phyloP scores from a whole-genome alignment of 371 early-diverging fungal species.

The Rhizomucor pusillus region DNA sequence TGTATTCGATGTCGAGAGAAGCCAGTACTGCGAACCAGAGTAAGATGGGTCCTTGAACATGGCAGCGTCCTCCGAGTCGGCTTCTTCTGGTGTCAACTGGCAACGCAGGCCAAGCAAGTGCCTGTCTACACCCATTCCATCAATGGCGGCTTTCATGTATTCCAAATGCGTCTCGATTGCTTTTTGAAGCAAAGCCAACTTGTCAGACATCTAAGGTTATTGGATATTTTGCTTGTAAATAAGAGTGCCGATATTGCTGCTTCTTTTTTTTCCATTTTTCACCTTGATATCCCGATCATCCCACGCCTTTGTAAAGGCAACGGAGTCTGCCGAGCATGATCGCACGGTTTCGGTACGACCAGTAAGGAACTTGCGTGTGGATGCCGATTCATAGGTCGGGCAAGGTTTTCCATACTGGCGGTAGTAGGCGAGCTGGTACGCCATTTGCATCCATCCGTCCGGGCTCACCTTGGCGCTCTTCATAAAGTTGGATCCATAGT shows the following conservation, averaged over 20 bases:
- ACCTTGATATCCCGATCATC: constrained; percentile 49
- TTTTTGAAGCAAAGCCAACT: constrained; percentile 51
- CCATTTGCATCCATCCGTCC: constrained; percentile 90
- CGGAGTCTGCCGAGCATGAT: constrained; percentile 60
- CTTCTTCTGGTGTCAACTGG: constrained; percentile 77
- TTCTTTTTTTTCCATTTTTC: constrained; percentile 2
- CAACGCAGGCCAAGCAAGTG: constrained; percentile 81
- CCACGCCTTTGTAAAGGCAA: constrained; percentile 71
- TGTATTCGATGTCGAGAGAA: constrained; percentile 80
- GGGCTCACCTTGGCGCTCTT: constrained; percentile 73
- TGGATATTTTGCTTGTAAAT: too few relatives aligned
- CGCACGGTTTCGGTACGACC: constrained; percentile 91
- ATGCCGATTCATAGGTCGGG: constrained; percentile 85
- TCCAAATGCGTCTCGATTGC: constrained; percentile 70
- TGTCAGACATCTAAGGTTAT: constrained; percentile 45
- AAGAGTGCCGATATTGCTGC: not conserved
- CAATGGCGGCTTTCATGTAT: constrained; percentile 63
- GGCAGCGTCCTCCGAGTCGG: constrained; percentile 46
- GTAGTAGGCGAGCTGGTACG: constrained; percentile 80
- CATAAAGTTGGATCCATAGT: constrained; percentile 81
- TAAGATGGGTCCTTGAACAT: constrained; percentile 77
- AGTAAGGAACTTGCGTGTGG: constrained; percentile 74
- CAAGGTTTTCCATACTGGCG: constrained; percentile 64
- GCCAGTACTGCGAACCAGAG: constrained; percentile 63
- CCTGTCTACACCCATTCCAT: constrained; percentile 81